Base-by-base conservation (phyloP, 768 basidiomycete genomes). In the Podaxis sp. region DNA sequence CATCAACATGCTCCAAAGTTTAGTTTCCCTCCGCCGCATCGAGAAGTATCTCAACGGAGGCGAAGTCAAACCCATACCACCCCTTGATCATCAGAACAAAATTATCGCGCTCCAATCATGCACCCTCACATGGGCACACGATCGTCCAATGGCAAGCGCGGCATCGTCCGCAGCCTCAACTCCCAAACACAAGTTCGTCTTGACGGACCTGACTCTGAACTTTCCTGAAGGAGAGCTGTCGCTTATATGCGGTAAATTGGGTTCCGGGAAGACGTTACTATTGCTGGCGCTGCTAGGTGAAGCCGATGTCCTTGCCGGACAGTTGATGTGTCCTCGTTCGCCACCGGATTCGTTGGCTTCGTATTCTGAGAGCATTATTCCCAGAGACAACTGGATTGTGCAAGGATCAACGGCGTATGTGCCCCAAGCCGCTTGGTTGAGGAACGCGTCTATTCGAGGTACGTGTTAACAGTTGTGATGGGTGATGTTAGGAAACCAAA, bases 91-190 rank as follows among this genome's bases (percentile, higher is more conserved):
- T 28, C 83, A 88, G 64, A 78, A 80, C n/a, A 76, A 80, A 54
- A 81, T 76, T 2, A 86, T 95, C 56, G 80, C 87, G 0, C 82
- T 95, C 65, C 89, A 89, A 69, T 90, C 89, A 9, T 93, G 92
- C 40, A 96, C 92, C 0, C 79, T 93, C 51, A 92, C 93, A 1
- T 98, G 95, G 95, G 91, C 95, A 0, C 86, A 88, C 65, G 91
- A 94, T 63, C 84, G 90, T 37, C 62, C 72, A 21, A 74, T 74
- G 47, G 66, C 71, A n/a, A 78, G 81, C 25, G 68, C 68, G 1
- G 74, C 80, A 3, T 74, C 87, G 2, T 88, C 88, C 3, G 78
- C 76, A 14, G 78, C 85, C 2, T 74, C 89, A 0, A 94, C 93
- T 0, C 95, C 94, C 7, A 83, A 80, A 62, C 77, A 84, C 62